These are phyloP conservation scores for Ogataea methylovora DNA, from an alignment of 805 yeast genomes.

Conservation along the genomic window DNA sequence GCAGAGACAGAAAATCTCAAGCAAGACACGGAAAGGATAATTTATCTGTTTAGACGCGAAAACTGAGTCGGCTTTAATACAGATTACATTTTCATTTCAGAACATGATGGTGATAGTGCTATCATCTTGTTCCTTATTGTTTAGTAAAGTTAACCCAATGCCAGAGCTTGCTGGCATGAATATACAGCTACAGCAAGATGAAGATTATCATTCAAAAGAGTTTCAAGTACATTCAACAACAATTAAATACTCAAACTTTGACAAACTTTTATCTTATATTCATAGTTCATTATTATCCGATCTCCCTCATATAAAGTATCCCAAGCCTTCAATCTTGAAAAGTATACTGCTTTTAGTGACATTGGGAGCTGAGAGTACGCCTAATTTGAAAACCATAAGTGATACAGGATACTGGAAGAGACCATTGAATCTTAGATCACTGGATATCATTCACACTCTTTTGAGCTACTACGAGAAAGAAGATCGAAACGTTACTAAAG, in stretches of 20 bases:
- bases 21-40: too few species aligned
- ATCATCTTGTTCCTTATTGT: too few species aligned
- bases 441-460: slow-evolving; percentile 21
- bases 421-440: slow-evolving; percentile 25
- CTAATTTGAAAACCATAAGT: slow-evolving; percentile 15
- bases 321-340: slow-evolving; percentile 25
- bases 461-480: slow-evolving; percentile 1
- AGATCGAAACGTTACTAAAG: background rate
- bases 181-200: too few species aligned
- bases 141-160: too few species aligned
- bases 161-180: too few species aligned
- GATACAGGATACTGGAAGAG: slow-evolving; percentile 19
- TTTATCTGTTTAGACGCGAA: too few species aligned
- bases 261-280: slow-evolving; percentile 26
- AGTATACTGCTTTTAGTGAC: slow-evolving; percentile 31
- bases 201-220: slow-evolving; percentile 3
- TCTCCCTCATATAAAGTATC: slow-evolving; percentile 19
- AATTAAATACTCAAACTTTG: slow-evolving; percentile 21
- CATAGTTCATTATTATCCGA: slow-evolving; percentile 21
- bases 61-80: too few species aligned
- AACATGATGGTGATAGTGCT: too few species aligned
- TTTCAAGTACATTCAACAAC: slow-evolving; percentile 8
- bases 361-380: slow-evolving; percentile 19
- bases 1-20: too few species aligned
- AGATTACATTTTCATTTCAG: too few species aligned